Evolutionary conservation across 2,329 filamentous ascomycete genomes (phyloP).

Genomic region (Colletotrichum sp.): DNA sequence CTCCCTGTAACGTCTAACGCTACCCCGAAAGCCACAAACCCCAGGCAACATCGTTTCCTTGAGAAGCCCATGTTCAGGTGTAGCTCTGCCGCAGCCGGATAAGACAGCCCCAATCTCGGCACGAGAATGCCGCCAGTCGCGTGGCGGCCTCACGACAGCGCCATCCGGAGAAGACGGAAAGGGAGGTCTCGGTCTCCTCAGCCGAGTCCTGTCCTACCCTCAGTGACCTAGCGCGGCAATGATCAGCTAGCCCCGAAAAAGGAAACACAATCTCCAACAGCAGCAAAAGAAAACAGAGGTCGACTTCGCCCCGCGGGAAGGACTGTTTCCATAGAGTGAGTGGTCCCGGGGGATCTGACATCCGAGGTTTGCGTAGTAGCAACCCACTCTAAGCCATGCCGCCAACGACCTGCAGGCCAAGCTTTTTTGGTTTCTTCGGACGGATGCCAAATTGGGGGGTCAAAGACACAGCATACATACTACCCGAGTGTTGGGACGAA

Average conservation of each 20-base stretch:
- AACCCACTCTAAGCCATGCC: not conserved
- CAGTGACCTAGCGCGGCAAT: not conserved
- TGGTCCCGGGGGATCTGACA: constrained; percentile 11
- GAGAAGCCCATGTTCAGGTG: not conserved
- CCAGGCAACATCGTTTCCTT: not conserved
- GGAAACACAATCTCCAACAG: not conserved
- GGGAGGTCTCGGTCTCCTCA: not conserved
- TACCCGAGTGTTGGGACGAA: not conserved
- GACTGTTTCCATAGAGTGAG: not conserved
- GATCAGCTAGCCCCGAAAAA: not conserved
- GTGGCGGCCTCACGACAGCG: not conserved
- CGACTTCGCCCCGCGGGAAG: not conserved
- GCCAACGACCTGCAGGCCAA: not conserved
- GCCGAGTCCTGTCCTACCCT: not conserved
- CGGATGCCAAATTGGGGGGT: not conserved
- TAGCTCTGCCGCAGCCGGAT: not conserved
- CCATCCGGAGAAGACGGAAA: not conserved
- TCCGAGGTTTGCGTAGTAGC: not conserved
- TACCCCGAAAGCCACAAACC: not conserved
- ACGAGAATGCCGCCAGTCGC: not conserved
- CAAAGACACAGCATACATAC: not conserved
- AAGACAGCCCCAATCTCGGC: not conserved
- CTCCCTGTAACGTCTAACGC: not conserved
- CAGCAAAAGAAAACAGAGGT: not conserved
- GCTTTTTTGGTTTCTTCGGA: not conserved